phyloP scores from a whole-genome alignment of 2,329 filamentous ascomycete species.

The Colletotrichum kahawae region DNA sequence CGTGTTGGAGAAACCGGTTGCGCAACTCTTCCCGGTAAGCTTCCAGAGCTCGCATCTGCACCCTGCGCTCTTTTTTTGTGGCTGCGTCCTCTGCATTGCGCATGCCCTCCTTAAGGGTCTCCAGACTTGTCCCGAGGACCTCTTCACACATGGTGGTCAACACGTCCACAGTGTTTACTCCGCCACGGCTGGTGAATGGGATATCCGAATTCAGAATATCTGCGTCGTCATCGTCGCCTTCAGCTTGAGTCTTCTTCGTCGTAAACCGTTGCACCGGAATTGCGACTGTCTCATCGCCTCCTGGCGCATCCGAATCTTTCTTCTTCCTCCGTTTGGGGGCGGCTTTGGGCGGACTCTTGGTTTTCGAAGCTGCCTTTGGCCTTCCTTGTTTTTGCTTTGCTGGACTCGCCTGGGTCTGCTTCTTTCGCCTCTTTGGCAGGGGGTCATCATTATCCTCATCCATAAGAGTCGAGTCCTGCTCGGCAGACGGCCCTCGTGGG shows the following conservation, averaged over 20 bases:
- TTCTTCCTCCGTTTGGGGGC: conserved; percentile 24
- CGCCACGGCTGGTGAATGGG: conserved; percentile 56
- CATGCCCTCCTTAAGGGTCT: conserved; percentile 47
- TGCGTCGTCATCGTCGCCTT: conserved; percentile 43
- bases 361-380: conserved; percentile 5
- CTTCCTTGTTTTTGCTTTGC: conserved; percentile 44
- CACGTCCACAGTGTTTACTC: conserved; percentile 68
- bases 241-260: conserved; percentile 40
- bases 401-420: conserved; percentile 41
- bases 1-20: conserved; percentile 62
- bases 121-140: conserved; percentile 56
- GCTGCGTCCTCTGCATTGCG: conserved; percentile 45
- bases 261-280: conserved; percentile 68
- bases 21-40: conserved; percentile 63
- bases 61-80: conserved; percentile 57
- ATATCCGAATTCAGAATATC: conserved; percentile 57
- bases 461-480: conserved; percentile 40
- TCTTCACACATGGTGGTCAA: conserved; percentile 67
- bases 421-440: conserved; percentile 43
- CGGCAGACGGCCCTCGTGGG: conserved; percentile 42
- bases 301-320: background rate
- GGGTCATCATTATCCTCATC: conserved; percentile 30
- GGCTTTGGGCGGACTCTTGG: conserved; percentile 25
- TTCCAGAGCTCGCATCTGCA: conserved; percentile 61
- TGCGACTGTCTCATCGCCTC: conserved; percentile 42